These are phyloP conservation scores for Erodium texanum DNA, from an alignment of 441 rosid genomes.

Conservation along the genomic window DNA sequence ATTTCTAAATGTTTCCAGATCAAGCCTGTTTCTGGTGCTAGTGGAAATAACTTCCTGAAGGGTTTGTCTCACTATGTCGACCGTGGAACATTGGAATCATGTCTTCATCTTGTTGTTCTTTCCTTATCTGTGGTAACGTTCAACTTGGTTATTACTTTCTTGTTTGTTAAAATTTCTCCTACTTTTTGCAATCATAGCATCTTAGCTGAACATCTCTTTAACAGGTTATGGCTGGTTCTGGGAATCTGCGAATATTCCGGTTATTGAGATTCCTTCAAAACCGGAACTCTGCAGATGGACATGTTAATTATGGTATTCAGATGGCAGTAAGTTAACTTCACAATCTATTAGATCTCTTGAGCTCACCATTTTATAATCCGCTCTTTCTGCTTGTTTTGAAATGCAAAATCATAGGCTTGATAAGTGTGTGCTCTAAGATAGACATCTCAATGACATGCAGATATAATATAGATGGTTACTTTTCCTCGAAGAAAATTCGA, in stretches of 20 bases:
- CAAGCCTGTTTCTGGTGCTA: slow-evolving; percentile 60
- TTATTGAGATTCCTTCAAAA: slow-evolving; percentile 75
- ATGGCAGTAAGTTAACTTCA: slow-evolving; percentile 61
- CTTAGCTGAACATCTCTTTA: slow-evolving; percentile 16
- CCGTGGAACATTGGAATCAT: slow-evolving; percentile 85
- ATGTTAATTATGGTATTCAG: slow-evolving; percentile 84
- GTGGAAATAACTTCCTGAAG: slow-evolving; percentile 49
- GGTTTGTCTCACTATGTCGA: slow-evolving; percentile 80
- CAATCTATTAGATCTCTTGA: slow-evolving; percentile 10
- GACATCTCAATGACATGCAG: background rate
- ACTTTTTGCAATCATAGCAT: slow-evolving; percentile 13
- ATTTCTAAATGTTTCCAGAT: slow-evolving; percentile 44
- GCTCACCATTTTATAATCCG: background rate
- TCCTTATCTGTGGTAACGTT: slow-evolving; percentile 77
- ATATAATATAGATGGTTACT: background rate
- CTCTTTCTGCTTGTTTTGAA: background rate
- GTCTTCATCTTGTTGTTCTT: slow-evolving; percentile 82
- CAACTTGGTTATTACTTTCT: slow-evolving; percentile 16
- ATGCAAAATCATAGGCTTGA: background rate
- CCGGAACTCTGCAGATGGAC: slow-evolving; percentile 78
- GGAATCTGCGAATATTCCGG: slow-evolving; percentile 79
- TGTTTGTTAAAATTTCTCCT: background rate
- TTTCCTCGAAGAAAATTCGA: background rate
- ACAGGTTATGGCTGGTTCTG: slow-evolving; percentile 98
- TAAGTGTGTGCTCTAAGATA: slow-evolving; percentile 3